Evolutionary conservation across 257 asterid species (phyloP).

Genomic region (Leonotis leonurus): DNA sequence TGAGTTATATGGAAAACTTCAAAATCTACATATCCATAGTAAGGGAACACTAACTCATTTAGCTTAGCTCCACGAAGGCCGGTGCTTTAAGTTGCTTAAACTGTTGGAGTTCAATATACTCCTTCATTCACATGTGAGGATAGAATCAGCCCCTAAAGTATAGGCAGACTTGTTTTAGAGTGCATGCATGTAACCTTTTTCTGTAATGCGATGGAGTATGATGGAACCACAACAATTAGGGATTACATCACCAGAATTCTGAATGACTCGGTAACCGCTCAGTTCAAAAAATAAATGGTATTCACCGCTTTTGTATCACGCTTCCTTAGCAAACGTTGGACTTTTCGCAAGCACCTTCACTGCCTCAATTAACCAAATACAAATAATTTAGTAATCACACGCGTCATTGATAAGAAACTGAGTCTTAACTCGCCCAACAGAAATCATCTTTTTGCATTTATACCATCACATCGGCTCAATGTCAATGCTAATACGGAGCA

Average conservation of each 20-base stretch:
- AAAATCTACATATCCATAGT: no score
- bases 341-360: conserved; percentile 88
- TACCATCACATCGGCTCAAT: not conserved
- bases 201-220: not conserved
- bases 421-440: not conserved
- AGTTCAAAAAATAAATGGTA: not conserved
- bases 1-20: no score
- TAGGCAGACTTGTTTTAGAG: not conserved
- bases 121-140: no score
- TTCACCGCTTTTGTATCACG: conserved; percentile 78
- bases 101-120: no score
- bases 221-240: not conserved
- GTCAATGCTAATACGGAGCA: conserved; percentile 6
- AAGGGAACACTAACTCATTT: no score
- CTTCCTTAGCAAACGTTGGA: conserved; percentile 59
- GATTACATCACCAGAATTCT: not conserved
- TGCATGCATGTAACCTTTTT: not conserved
- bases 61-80: no score
- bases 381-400: not conserved
- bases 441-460: not conserved
- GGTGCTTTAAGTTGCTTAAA: no score
- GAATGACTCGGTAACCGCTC: not conserved
- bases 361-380: conserved; percentile 38
- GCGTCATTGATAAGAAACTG: not conserved
- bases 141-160: not conserved